phyloP scores from a whole-genome alignment of 345 rosid genomes.

The Murraya paniculata region DNA sequence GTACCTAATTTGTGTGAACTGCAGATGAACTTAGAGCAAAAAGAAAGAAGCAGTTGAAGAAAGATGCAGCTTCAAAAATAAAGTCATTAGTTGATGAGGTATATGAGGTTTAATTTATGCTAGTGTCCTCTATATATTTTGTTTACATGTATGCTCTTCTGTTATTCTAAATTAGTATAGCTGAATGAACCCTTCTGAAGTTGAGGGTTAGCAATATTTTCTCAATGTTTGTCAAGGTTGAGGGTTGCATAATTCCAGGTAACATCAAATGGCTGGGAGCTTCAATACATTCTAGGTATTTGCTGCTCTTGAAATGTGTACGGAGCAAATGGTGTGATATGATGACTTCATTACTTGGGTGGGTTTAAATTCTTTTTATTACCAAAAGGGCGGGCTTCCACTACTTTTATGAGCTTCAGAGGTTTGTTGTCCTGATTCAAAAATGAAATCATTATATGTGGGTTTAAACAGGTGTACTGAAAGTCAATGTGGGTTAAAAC shows the following conservation, averaged over 20 bases:
- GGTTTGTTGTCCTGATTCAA: not conserved
- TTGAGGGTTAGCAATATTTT: not conserved
- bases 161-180: not conserved
- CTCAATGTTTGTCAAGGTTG: not conserved
- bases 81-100: conserved; percentile 97
- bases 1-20: conserved; percentile 24
- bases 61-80: conserved; percentile 85
- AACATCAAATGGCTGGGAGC: not conserved
- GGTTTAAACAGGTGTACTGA: not conserved
- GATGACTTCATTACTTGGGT: not conserved
- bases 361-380: not conserved
- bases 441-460: not conserved
- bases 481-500: not conserved
- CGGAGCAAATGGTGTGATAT: not conserved
- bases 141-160: not conserved
- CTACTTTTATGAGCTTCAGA: not conserved
- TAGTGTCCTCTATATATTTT: not conserved
- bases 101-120: conserved; percentile 12
- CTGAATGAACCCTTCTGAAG: not conserved
- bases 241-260: not conserved
- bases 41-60: conserved; percentile 94
- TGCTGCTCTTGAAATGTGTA: not conserved
- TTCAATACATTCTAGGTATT: not conserved
- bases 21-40: conserved; percentile 92
- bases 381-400: not conserved